Percentiles rank a stretch among this genome's conserved stretches.
phyloP scores from a whole-genome alignment of 73 alveolate genomes.

The Paramecium primaurelia region DNA sequence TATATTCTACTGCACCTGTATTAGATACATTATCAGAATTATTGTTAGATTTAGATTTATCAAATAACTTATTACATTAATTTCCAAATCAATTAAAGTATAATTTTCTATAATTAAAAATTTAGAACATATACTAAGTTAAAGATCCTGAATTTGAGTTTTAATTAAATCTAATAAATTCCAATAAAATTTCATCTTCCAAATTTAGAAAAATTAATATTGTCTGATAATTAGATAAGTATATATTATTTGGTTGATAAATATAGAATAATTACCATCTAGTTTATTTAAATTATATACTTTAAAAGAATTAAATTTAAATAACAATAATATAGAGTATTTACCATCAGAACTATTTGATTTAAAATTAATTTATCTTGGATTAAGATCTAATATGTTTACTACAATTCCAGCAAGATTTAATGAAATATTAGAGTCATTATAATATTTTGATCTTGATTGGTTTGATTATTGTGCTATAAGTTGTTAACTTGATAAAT shows the following conservation, averaged over 20 bases:
- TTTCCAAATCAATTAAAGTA: not conserved
- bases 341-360: not conserved
- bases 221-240: not conserved
- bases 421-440: not conserved
- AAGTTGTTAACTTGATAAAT: not conserved
- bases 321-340: not conserved
- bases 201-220: not conserved
- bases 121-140: not conserved
- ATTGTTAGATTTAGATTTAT: not conserved
- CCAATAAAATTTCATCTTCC: not conserved
- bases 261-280: not conserved
- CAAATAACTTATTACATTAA: not conserved
- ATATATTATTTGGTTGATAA: not conserved
- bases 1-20: not conserved
- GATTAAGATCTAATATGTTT: not conserved
- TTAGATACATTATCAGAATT: not conserved
- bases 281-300: not conserved
- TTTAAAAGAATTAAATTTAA: not conserved
- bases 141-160: not conserved
- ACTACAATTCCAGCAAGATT: not conserved
- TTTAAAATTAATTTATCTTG: not conserved
- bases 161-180: not conserved
- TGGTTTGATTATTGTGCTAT: slow-evolving; percentile 23
- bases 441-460: not conserved
- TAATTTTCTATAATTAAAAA: not conserved